Conservation (phyloP, 805 yeast species). For the Komagataella kurtzmanii region DNA sequence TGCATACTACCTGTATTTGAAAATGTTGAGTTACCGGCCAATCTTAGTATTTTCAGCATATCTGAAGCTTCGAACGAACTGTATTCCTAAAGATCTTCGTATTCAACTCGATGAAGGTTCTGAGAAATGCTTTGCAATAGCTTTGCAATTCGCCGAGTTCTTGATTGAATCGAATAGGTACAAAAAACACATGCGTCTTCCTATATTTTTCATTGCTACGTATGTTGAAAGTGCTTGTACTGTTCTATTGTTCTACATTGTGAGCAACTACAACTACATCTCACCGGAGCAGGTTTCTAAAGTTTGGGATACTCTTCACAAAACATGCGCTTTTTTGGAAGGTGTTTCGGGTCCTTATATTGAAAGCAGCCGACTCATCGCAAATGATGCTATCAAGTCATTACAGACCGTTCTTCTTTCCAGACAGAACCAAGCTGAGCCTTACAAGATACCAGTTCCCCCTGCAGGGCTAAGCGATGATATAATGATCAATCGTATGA, state of each 20-base stretch:
- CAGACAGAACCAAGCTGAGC: neutral
- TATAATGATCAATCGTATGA: neutral
- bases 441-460: neutral
- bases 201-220: conserved; percentile 11
- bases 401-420: conserved; percentile 5
- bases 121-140: conserved; percentile 8
- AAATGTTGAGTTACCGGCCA: conserved; percentile 12
- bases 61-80: conserved; percentile 7
- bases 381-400: conserved; percentile 10
- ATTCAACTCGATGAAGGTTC: conserved; percentile 6
- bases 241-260: conserved; percentile 8
- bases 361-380: conserved; percentile 9
- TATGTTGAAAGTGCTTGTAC: conserved; percentile 12
- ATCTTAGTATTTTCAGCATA: conserved; percentile 12
- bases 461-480: neutral
- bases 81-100: conserved; percentile 1
- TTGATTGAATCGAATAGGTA: conserved; percentile 8
- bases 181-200: conserved; percentile 9
- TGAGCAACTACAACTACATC: conserved; percentile 6
- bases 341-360: conserved; percentile 10
- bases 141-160: conserved; percentile 9
- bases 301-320: conserved; percentile 10
- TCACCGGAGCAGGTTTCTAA: conserved; percentile 7
- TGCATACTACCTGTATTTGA: conserved; percentile 12
- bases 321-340: conserved; percentile 9